These are phyloP conservation scores for Torulaspora gathmanii DNA, from an alignment of 805 yeast species.

Conservation along the genomic window DNA sequence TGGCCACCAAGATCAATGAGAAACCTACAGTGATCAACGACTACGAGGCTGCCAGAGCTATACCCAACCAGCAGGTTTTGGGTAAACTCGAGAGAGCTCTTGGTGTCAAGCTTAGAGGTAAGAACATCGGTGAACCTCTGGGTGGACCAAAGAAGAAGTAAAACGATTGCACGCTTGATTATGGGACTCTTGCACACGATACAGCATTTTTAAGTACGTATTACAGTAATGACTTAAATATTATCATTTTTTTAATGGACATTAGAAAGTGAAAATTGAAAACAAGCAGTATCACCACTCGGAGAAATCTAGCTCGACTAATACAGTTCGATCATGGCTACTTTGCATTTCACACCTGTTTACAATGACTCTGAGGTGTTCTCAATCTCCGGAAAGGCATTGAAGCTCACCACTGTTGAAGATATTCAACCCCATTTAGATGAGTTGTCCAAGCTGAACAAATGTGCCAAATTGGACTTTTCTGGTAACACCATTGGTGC, in stretches of 20 bases:
- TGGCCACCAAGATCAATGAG: conserved; percentile 93
- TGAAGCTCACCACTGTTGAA: conserved; percentile 65
- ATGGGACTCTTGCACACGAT: neutral
- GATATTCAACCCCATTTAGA: conserved; percentile 70
- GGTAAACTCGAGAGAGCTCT: conserved; percentile 89
- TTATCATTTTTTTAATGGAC: neutral
- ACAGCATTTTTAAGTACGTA: conserved; percentile 1
- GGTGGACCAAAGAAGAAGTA: conserved; percentile 43
- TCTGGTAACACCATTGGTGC: conserved; percentile 95
- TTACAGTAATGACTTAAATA: neutral
- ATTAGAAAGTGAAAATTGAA: neutral
- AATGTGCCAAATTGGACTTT: conserved; percentile 58
- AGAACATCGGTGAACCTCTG: conserved; percentile 88
- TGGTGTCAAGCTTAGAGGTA: conserved; percentile 94
- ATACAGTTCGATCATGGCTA: conserved; percentile 33
- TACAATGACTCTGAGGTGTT: conserved; percentile 47
- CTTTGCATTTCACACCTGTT: conserved; percentile 38
- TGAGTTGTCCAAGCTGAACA: conserved; percentile 43
- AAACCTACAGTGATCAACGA: conserved; percentile 94
- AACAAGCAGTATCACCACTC: neutral
- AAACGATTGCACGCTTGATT: neutral
- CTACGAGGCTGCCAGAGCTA: conserved; percentile 94
- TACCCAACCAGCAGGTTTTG: conserved; percentile 91
- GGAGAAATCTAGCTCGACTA: neutral
- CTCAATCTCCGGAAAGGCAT: conserved; percentile 68